Base-by-base conservation (phyloP, 1,139 yeast genomes). In the Suhomyces maxii region DNA sequence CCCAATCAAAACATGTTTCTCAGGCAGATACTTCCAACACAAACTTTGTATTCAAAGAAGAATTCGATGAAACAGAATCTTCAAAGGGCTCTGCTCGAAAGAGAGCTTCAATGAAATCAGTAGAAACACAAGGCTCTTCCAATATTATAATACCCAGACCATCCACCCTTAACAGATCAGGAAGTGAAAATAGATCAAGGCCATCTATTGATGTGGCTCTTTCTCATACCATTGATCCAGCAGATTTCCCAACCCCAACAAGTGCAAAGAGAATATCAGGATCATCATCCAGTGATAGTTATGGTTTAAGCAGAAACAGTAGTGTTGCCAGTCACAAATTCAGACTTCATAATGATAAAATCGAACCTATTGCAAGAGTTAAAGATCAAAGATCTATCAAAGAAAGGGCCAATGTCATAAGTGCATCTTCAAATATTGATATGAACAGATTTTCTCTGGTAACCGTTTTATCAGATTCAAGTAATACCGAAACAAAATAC, bases 21-120 rank as follows among this genome's bases (percentile, higher is more conserved):
- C 43, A 25, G 33, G 45, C 26, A 39, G 31, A 35, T 6, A 35
- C 34, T 1, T 32, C 44, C 10, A 43, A 26, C 9, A 53, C 48
- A 26, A 46, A 46, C 28, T 64, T 65, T 48, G 49, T 66, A 6
- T 68, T 69, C 45, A 56, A 59, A 45, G 75, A 69, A 48, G 65
- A 65, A 25, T 68, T 70, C 46, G 70, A 65, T 43, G 69, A 66
- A 12, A 42, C 49, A 8, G 51, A 45, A 39, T 46, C 50, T 9
- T 12, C 36, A 9, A 31, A 35, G 32, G 25, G n/a, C 7, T 39
- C 42, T 1, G 26, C 37, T 6, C 35, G 36, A 13, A 39, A 39
- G 13, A 18, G 38, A 9, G 32, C 37, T 7, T 46, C 50, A 7
- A 36, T 37, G 26, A 46, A 41, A 26, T 42, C 52, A 7, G 31